Evolutionary conservation across 2,329 filamentous ascomycete species (phyloP).

Genomic region (Cytospora leucostoma): DNA sequence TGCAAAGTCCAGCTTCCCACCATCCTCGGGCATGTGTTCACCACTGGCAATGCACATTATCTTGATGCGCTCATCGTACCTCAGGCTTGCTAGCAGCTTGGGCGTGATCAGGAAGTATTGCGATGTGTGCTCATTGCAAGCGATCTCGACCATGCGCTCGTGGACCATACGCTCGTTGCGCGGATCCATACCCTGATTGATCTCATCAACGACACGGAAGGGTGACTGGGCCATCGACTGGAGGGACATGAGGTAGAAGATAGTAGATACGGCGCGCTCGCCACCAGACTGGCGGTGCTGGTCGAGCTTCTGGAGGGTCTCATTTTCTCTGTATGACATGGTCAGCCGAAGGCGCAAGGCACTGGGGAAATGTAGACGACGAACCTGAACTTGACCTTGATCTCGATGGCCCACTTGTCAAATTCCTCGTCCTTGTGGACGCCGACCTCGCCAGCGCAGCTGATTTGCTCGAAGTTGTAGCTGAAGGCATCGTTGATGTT

Average conservation of each 20-base stretch:
- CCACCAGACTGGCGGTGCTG: slow-evolving; percentile 94
- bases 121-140: slow-evolving; percentile 76
- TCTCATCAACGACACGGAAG: slow-evolving; percentile 98
- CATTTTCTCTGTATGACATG: slow-evolving; percentile 63
- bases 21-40: slow-evolving; percentile 65
- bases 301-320: slow-evolving; percentile 81
- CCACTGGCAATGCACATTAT: slow-evolving; percentile 93
- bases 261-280: slow-evolving; percentile 93
- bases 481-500: slow-evolving; percentile 90
- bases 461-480: slow-evolving; percentile 91
- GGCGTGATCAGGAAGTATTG: slow-evolving; percentile 98
- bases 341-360: slow-evolving; percentile 26
- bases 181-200: slow-evolving; percentile 99
- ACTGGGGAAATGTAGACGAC: slow-evolving; percentile 32
- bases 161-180: slow-evolving; percentile 98
- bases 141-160: slow-evolving; percentile 96
- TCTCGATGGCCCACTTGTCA: slow-evolving; percentile 89
- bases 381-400: slow-evolving; percentile 92
- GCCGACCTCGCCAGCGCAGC: slow-evolving; percentile 86
- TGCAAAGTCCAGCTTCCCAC: slow-evolving; percentile 52
- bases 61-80: slow-evolving; percentile 88
- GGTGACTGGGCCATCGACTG: slow-evolving; percentile 91
- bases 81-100: slow-evolving; percentile 82
- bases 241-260: slow-evolving; percentile 98
- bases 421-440: slow-evolving; percentile 92